Evolutionary conservation across 140 eudicot genomes (phyloP), one percentile per base, ranked within the genome.

Genomic region (Flaveria floridana): DNA sequence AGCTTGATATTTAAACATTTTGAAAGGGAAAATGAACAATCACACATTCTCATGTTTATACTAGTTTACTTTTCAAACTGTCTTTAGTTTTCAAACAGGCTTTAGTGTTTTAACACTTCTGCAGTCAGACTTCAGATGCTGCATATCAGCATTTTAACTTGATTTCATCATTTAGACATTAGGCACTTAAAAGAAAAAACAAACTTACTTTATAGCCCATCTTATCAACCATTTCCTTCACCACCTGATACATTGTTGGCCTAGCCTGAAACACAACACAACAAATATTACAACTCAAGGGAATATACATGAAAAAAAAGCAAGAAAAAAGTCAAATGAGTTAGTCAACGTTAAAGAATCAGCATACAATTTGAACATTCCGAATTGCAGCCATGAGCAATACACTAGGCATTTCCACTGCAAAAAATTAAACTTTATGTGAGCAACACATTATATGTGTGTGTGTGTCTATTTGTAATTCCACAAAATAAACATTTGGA

Each of bases 371-470:
- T 82, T 88, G 94, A 53, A 88, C 97, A 76, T 93, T 90, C 44
- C 89, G 86, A 8, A 88, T 53, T 56, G 97, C 96, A 19, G 94
- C 97, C 91, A 88, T 84, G 66, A 90, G 96, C 81, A 88, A 74
- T 65, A 72, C 88, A 76, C 97, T 93, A 9, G 97, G 97, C 97
- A 86, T 85, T 86, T 93, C 97, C 96, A 84, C 99, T 93, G 82
- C 76, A 79, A 82, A 77, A 76, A 76, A 0, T 30, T 12, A 15
- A 7, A 58, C 71, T 46, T n/a, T 10, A 57, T 46, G 5, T 79
- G 6, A 79, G 62, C 34, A 57, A 15, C 30, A 47, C 28, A 57
- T 15, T 7, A 52, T 48, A 12, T 12, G 0, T 21, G 16, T 68
- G 41, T 65, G 47, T 48, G 23, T 68, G 41, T 65, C 39, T 48